Evolutionary conservation across 306 rosid species (phyloP).

Genomic region (Lathyrus tuberosus): DNA sequence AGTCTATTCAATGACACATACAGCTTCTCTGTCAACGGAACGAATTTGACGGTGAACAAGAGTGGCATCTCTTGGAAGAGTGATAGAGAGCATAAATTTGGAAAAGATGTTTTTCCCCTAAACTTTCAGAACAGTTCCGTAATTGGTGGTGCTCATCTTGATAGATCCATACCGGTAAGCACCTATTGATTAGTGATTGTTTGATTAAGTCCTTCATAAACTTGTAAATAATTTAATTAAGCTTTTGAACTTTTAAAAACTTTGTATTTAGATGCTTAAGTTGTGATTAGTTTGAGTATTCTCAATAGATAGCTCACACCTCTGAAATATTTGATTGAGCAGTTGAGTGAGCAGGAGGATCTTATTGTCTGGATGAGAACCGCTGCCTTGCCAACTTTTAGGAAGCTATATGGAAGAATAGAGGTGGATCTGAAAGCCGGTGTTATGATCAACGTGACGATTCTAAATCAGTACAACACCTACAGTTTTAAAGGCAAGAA

Average conservation of each 20-base stretch:
- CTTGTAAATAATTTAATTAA: too few species aligned
- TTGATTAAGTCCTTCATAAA: too few species aligned
- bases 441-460: conserved; percentile 49
- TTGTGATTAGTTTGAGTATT: too few species aligned
- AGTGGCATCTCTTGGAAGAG: conserved; percentile 85
- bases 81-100: conserved; percentile 88
- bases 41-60: conserved; percentile 61
- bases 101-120: conserved; percentile 73
- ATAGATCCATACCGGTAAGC: conserved; percentile 57
- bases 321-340: conserved; percentile 44
- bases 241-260: too few species aligned
- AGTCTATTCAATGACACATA: conserved; percentile 95
- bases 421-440: conserved; percentile 60
- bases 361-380: too few species aligned
- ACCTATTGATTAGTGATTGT: not conserved
- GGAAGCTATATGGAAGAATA: too few species aligned
- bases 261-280: too few species aligned
- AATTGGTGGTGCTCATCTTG: conserved; percentile 60
- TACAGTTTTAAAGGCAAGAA: conserved; percentile 79
- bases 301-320: not conserved
- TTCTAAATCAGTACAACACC: conserved; percentile 67
- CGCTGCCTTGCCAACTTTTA: too few species aligned
- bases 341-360: conserved; percentile 79
- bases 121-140: conserved; percentile 77
- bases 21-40: conserved; percentile 50